These are phyloP conservation scores for Lasiosphaeria hispida DNA, from an alignment of 495 filamentous ascomycete species.

Conservation along the genomic window DNA sequence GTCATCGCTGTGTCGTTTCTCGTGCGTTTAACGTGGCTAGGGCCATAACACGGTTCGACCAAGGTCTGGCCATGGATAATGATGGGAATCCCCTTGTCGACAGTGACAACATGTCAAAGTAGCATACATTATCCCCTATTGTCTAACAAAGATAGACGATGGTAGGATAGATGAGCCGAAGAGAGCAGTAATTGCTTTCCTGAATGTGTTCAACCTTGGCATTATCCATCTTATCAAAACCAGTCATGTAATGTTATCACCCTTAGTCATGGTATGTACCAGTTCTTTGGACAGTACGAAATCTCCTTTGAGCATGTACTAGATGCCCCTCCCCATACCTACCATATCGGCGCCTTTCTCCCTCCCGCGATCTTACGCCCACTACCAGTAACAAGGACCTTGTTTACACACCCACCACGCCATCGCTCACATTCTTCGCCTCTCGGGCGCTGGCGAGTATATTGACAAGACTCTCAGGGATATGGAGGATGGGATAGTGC, in stretches of 20 bases:
- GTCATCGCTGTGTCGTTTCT: too few relatives aligned
- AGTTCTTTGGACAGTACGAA: conserved; percentile 17
- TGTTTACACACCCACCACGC: conserved; percentile 26
- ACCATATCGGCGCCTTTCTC: neutral
- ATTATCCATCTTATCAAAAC: conserved; percentile 17
- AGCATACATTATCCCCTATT: too few relatives aligned
- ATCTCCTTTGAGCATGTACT: conserved; percentile 17
- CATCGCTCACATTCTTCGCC: conserved; percentile 32
- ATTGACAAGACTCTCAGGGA: conserved; percentile 24
- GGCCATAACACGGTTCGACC: too few relatives aligned
- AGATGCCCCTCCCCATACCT: neutral
- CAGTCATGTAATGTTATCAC: conserved; percentile 20
- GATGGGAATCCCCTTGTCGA: too few relatives aligned
- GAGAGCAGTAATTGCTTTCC: conserved; percentile 15
- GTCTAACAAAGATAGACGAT: neutral
- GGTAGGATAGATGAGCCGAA: conserved; percentile 8
- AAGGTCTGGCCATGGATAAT: too few relatives aligned
- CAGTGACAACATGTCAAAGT: too few relatives aligned
- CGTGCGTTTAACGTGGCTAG: too few relatives aligned
- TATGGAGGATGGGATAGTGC: conserved; percentile 19
- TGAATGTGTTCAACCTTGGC: conserved; percentile 22
- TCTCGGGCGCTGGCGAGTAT: conserved; percentile 28
- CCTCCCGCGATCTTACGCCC: too few relatives aligned
- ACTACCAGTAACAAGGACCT: too few relatives aligned
- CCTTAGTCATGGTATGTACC: conserved; percentile 5